Base-by-base conservation (phyloP, 2,329 filamentous ascomycete genomes). In the Periconia digitata region DNA sequence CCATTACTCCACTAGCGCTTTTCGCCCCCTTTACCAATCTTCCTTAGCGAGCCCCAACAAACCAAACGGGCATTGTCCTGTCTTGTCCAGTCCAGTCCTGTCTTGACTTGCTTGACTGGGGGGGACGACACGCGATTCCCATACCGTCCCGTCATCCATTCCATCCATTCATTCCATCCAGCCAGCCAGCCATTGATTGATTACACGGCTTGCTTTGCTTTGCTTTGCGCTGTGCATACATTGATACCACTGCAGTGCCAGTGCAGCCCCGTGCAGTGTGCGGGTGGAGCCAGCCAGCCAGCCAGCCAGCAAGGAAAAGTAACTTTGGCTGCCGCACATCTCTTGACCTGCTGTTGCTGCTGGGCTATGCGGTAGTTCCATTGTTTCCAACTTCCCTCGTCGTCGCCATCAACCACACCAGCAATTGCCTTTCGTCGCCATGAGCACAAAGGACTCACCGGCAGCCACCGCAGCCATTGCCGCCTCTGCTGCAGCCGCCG, bases 361-460 rank as follows among this genome's bases (percentile, higher is more conserved):
- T 17, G 35, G 16, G 35, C 16, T 17, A 20, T 37, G 18, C 16
- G 35, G 18, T 8, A 3, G 35, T 16, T 17, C 18, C 29, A 23
- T 20, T 20, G 18, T 21, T 18, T n/a, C 24, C 20, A 29, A 6
- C 20, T 34, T 18, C 20, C 41, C 18, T 18, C 6, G 3, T 23
- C 29, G 17, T n/a, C 32, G 3, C 24, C 24, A 20, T 32, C 41
- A n/a, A 2, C 23, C n/a, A n/a, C n/a, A n/a, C n/a, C n/a, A n/a
- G n/a, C n/a, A n/a, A n/a, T n/a, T n/a, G n/a, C n/a, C 40, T 27
- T 16, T 34, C 34, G 20, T 38, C 21, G 54, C 47, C 54, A 66
- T 66, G 64, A 67, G 62, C 53, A 57, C 62, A 51, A 66, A 63
- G 50, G 63, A 67, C 17, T 37, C 32, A 20, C 16, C 32, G 22